A percentile compares a stretch with the other conserved stretches of the same genome.
These are phyloP conservation scores for Sanguinoderma infundibulare DNA, from an alignment of 1,284 basidiomycete genomes.

Conservation along the genomic window DNA sequence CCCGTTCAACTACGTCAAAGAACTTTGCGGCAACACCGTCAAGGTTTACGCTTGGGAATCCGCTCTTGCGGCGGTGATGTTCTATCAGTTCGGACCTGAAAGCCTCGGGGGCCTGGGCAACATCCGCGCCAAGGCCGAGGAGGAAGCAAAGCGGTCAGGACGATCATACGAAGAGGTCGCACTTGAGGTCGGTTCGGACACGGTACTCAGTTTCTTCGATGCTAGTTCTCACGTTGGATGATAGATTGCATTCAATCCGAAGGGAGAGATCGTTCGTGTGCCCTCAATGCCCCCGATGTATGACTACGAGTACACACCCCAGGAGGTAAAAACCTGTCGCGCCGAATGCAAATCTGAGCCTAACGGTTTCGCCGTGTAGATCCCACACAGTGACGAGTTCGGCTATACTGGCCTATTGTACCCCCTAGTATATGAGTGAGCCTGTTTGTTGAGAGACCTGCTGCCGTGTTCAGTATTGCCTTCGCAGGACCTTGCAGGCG, in stretches of 20 bases:
- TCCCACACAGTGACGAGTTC: not conserved
- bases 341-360: not conserved
- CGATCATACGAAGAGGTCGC: constrained; percentile 13
- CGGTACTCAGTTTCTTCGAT: too few species aligned
- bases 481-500: constrained; percentile 7
- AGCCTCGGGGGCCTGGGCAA: constrained; percentile 22
- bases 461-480: not conserved
- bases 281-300: constrained; percentile 30
- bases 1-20: not conserved
- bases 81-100: constrained; percentile 21
- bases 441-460: not conserved
- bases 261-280: constrained; percentile 14
- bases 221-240: not conserved
- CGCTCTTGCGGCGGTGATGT: constrained; percentile 11
- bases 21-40: constrained; percentile 6
- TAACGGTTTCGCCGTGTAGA: not conserved
- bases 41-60: constrained; percentile 25
- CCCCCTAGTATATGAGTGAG: constrained; percentile 18
- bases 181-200: constrained; percentile 8
- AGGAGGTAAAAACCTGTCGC: constrained; percentile 19
- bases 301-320: constrained; percentile 29
- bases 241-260: constrained; percentile 14
- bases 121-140: constrained; percentile 15
- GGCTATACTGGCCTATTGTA: not conserved
- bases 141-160: constrained; percentile 15